These are phyloP conservation scores for Colletotrichum graminicola DNA, from an alignment of 2,329 filamentous ascomycete genomes.

Conservation along the genomic window DNA sequence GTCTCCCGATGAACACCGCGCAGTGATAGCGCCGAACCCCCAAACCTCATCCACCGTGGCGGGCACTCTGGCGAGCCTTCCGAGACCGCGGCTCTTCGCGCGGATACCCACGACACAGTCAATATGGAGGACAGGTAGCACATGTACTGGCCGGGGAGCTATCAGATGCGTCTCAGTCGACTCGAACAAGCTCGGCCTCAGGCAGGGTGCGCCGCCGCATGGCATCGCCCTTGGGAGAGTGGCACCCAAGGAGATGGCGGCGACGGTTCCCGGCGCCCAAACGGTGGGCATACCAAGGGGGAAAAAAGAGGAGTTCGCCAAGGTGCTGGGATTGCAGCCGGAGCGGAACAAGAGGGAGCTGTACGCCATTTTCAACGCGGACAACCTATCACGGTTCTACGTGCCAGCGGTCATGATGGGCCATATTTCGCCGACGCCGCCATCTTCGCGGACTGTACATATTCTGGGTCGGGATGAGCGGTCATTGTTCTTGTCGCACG, in stretches of 20 bases:
- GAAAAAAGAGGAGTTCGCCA: slow-evolving; percentile 22
- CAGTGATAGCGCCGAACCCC: slow-evolving; percentile 36
- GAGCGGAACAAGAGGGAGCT: slow-evolving; percentile 38
- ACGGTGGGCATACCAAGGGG: slow-evolving; percentile 33
- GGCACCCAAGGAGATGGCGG: slow-evolving; percentile 43
- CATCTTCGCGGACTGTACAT: slow-evolving; percentile 54
- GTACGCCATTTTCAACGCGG: slow-evolving; percentile 43
- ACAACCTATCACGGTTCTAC: slow-evolving; percentile 47
- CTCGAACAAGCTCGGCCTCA: slow-evolving; percentile 43
- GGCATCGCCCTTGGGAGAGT: slow-evolving; percentile 34
- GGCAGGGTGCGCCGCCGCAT: slow-evolving; percentile 23
- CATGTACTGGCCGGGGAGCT: slow-evolving; percentile 53
- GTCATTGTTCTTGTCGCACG: slow-evolving; percentile 57
- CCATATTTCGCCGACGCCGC: slow-evolving; percentile 47
- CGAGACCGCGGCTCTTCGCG: slow-evolving; percentile 59
- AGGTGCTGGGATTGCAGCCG: slow-evolving; percentile 36
- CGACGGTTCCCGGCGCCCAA: slow-evolving; percentile 44
- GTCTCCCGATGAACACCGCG: slow-evolving; percentile 9
- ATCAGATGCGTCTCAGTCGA: slow-evolving; percentile 46
- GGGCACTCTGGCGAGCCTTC: slow-evolving; percentile 50
- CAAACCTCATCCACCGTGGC: slow-evolving; percentile 40
- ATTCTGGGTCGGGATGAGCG: slow-evolving; percentile 57
- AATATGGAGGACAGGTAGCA: slow-evolving; percentile 58
- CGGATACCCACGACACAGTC: slow-evolving; percentile 54
- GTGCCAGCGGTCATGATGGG: slow-evolving; percentile 53